Base-by-base conservation (phyloP, 2,329 filamentous ascomycete genomes). In the Diplodia seriata region DNA sequence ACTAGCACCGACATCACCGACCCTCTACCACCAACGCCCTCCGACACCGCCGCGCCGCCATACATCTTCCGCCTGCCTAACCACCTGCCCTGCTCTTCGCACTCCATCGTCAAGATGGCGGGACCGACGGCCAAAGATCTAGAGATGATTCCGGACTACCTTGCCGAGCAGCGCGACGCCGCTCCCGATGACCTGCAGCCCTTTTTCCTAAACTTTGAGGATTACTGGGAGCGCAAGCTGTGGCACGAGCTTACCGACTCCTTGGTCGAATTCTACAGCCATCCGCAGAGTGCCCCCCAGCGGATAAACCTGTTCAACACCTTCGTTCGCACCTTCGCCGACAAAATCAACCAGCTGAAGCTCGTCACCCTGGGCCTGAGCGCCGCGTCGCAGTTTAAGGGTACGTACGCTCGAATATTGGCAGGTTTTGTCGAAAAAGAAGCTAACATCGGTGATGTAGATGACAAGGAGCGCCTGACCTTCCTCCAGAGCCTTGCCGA, bases 271-370 rank as follows among this genome's bases (percentile, higher is more conserved):
- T 97, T 94, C 86, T 99, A 97, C 84, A 89, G 90, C 76, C 83
- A 92, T 74, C 86, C 91, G 54, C 88, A 90, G 77, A 98, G 94
- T 81, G 90, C 89, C 68, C 85, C 88, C 68, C 93, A 97, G 83
- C 90, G 94, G 76, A 87, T 99, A 83, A 85, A 89, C 69, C 91
- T 99, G 81, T 99, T 95, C 86, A 93, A 95, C 82, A 89, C 89
- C 74, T 99, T 99, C 84, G 91, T 99, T 80, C 88, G 94, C 79
- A 95, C 91, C 81, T 99, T 99, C 78, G 93, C 94, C 72, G 94
- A 97, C 79, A 97, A 96, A 86, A 97, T 99, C 85, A 99, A 98
- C 83, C 94, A 98, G 84, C 86, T 99, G 71, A 97, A 97, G 86
- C 90, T 98, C 73, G 95, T 99, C 72, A 90, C 92, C 72, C 84